Conservation (phyloP, 1,139 yeast genomes). For the Saccharomyces hybrid region DNA sequence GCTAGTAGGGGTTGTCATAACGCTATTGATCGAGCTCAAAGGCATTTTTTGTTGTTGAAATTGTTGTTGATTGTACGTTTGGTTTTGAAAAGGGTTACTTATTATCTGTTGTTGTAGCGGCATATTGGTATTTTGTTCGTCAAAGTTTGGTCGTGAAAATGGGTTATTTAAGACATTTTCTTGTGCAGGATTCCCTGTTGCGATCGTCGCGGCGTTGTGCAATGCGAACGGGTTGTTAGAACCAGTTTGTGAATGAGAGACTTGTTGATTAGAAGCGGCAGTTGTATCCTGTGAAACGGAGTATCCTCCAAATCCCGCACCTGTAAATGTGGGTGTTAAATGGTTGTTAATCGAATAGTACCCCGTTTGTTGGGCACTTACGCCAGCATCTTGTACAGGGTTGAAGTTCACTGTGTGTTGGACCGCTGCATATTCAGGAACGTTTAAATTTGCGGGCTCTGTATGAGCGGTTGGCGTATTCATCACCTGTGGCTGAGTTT, state of each 20-base stretch:
- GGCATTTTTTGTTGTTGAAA: constrained; percentile 29
- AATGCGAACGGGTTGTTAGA: constrained; percentile 25
- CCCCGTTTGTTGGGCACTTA: constrained; percentile 5
- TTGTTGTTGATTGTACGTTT: constrained; percentile 10
- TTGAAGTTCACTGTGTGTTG: neutral
- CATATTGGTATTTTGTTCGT: constrained; percentile 11
- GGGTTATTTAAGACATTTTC: constrained; percentile 19
- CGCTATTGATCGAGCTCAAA: constrained; percentile 46
- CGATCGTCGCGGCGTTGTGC: constrained; percentile 10
- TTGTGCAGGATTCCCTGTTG: constrained; percentile 1
- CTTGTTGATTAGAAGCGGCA: neutral
- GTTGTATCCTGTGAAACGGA: neutral
- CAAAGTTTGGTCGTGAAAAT: constrained; percentile 11
- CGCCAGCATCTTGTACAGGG: constrained; percentile 3
- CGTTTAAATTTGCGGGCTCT: constrained; percentile 7
- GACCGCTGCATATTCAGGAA: constrained; percentile 6
- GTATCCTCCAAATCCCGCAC: constrained; percentile 54
- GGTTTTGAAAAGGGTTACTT: constrained; percentile 41
- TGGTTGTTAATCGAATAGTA: constrained; percentile 13
- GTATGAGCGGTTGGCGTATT: constrained; percentile 7
- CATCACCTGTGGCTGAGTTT: constrained; percentile 20
- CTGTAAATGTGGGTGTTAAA: constrained; percentile 39
- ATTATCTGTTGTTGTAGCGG: constrained; percentile 9
- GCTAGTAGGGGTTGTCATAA: constrained; percentile 37
- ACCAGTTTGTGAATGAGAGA: constrained; percentile 11